These are phyloP conservation scores for Coemansia sp. DNA, from an alignment of 192 early-diverging fungal genomes.

Conservation along the genomic window DNA sequence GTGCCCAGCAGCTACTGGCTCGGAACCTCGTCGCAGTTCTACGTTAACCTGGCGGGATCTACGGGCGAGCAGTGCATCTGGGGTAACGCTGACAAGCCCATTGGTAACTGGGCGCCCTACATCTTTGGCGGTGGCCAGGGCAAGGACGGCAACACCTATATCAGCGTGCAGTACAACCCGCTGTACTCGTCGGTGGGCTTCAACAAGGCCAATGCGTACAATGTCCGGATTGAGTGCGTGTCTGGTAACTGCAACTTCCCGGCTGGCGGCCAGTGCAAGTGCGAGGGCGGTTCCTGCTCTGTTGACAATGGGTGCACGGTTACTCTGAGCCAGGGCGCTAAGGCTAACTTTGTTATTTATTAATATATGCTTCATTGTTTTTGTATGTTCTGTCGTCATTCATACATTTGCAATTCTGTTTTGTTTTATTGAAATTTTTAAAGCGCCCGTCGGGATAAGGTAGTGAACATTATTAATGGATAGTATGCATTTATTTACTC, in stretches of 20 bases:
- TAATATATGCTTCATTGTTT: too few relatives aligned
- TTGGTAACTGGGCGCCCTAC: slow-evolving; percentile 47
- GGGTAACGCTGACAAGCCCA: slow-evolving; percentile 23
- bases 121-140: slow-evolving; percentile 48
- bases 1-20: slow-evolving; percentile 48
- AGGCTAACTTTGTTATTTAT: slow-evolving; percentile 38
- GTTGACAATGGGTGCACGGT: slow-evolving; percentile 50
- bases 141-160: slow-evolving; percentile 45
- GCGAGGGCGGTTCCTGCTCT: slow-evolving; percentile 39
- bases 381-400: too few relatives aligned
- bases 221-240: slow-evolving; percentile 30
- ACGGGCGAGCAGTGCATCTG: slow-evolving; percentile 36
- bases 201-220: slow-evolving; percentile 20
- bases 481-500: too few relatives aligned
- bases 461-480: too few relatives aligned
- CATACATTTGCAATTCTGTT: too few relatives aligned
- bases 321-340: slow-evolving; percentile 12
- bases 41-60: slow-evolving; percentile 44
- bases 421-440: too few relatives aligned
- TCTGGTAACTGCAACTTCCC: slow-evolving; percentile 45
- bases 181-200: slow-evolving; percentile 33
- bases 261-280: slow-evolving; percentile 41
- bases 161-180: slow-evolving; percentile 49
- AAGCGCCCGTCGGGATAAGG: too few relatives aligned
- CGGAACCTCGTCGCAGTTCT: slow-evolving; percentile 48